Base-by-base conservation (phyloP, 208 protist species). In the Endotrypanum monterogeii region DNA sequence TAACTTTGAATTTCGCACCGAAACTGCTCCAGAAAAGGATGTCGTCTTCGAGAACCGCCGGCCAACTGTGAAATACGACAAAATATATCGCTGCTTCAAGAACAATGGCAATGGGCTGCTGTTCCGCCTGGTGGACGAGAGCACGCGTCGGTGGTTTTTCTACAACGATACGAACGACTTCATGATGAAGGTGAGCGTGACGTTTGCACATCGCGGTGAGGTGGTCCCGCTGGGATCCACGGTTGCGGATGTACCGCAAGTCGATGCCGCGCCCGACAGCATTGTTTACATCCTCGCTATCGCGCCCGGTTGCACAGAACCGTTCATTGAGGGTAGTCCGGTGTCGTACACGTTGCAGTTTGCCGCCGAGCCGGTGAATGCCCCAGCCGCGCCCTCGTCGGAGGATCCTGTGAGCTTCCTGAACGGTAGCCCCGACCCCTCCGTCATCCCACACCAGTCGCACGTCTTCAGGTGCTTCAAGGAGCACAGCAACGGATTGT, bases 81-180 rank as follows among this genome's bases (percentile, higher is more conserved):
- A 73, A 67, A 81, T 96, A 35, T 96, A 91, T 75, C 83, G 83
- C 76, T 91, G 87, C 84, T 91, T 91, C 78, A 89, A 91, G 78
- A 74, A 89, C 74, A 87, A 82, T 62, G 87, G 87, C 62, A 92
- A 92, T 50, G 87, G 87, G 16, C 81, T 92, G 30, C 79, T 92
- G 54, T 92, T 92, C 73, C 84, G 87, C 32, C 79, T 92, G n/a
- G 87, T 92, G 48, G 78, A 89, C 48, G 66, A 81, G 54, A 73
- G 58, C n/a, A 41, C 48, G 3, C 66, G 74, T 0, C 61, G 23
- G 23, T 92, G 87, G 85, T 72, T 58, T 68, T 92, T 92, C 55
- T 89, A 89, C 83, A 92, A 92, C 73, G 87, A 92, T 76, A 92
- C 87, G 16, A 18, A 39, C 0, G 73, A 83, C 23, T 87, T 88